Base-by-base conservation (phyloP, 1,284 basidiomycete genomes). In the Uromyces viciae-fabae region DNA sequence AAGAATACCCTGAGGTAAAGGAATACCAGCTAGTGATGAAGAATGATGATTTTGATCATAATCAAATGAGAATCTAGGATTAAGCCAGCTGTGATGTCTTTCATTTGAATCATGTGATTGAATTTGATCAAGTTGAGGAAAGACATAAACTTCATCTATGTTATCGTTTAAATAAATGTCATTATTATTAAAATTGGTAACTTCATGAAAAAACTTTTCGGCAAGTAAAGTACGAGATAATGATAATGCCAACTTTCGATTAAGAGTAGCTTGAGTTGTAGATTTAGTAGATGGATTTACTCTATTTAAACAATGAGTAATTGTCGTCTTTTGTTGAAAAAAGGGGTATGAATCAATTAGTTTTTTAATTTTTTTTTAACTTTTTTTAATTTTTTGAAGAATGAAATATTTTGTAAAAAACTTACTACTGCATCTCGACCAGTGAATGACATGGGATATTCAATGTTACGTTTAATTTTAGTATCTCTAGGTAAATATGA, bases 131-230 rank as follows among this genome's bases (percentile, higher is more conserved):
- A 97, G 95, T 82, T 94, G 94, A 86, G 95, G 88, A 87, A 99
- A 98, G 90, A 94, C 94, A 87, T 94, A 98, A 7, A 98, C 94
- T 83, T 97, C 94, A 83, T 97, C 95, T 1, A 95, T 92, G 4
- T 94, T 92, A 84, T 98, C 96, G 81, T 92, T 91, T 64, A 98
- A 87, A 0, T 91, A 89, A 33, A 91, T 90, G 15, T 62, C 74
- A n/a, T n/a, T n/a, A n/a, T 64, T 40, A 36, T 76, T 46, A 3
- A 66, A 46, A 33, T 76, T 76, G 60, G 58, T 66, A 33, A 76
- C 74, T 64, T 76, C 74, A 15, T 64, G 58, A 33, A 76, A 76
- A 43, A 76, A 76, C 25, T 25, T 28, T 49, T 76, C 74, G 28
- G 74, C 58, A 28, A 76, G 28, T 31, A 76, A 36, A n/a, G 58